Percentiles rank a stretch among this genome's conserved stretches.
These are phyloP conservation scores for Microcyclospora pomicola DNA, from an alignment of 2,329 filamentous ascomycete species.

Conservation along the genomic window DNA sequence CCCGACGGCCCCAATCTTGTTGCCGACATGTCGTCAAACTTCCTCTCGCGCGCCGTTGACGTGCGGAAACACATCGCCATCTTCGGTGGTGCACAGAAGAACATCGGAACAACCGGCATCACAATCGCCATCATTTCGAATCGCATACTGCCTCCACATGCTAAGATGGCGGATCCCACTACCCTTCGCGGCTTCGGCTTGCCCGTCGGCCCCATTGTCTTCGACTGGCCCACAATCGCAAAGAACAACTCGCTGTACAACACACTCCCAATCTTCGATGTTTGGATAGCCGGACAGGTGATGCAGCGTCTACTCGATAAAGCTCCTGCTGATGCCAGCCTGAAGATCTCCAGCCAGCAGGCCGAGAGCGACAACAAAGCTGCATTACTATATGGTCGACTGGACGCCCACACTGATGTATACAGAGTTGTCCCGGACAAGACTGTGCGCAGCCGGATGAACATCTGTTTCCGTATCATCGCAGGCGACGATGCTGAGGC, in stretches of 20 bases:
- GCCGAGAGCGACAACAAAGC: conserved; percentile 62
- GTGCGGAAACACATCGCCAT: conserved; percentile 68
- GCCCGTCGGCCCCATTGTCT: conserved; percentile 63
- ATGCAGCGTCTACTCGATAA: conserved; percentile 58
- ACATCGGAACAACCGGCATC: conserved; percentile 73
- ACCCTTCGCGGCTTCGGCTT: conserved; percentile 62
- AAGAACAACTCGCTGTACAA: conserved; percentile 97
- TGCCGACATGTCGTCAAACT: conserved; percentile 90
- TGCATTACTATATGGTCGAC: conserved; percentile 55
- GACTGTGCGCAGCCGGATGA: conserved; percentile 71
- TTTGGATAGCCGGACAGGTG: conserved; percentile 82
- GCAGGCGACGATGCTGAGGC: conserved; percentile 55
- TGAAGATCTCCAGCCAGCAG: conserved; percentile 65
- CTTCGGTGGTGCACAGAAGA: conserved; percentile 90
- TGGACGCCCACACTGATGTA: conserved; percentile 59
- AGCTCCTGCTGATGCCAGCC: conserved; percentile 36
- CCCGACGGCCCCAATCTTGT: conserved; percentile 63
- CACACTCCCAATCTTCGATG: conserved; percentile 86
- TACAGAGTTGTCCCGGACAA: conserved; percentile 70
- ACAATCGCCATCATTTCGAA: conserved; percentile 79
- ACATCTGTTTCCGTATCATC: conserved; percentile 77
- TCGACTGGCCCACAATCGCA: conserved; percentile 71
- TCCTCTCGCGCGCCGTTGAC: conserved; percentile 66
- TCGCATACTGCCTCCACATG: conserved; percentile 55
- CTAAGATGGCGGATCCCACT: conserved; percentile 50